Conservation (phyloP, 768 basidiomycete genomes). For the Pleurotus pulmonarius region DNA sequence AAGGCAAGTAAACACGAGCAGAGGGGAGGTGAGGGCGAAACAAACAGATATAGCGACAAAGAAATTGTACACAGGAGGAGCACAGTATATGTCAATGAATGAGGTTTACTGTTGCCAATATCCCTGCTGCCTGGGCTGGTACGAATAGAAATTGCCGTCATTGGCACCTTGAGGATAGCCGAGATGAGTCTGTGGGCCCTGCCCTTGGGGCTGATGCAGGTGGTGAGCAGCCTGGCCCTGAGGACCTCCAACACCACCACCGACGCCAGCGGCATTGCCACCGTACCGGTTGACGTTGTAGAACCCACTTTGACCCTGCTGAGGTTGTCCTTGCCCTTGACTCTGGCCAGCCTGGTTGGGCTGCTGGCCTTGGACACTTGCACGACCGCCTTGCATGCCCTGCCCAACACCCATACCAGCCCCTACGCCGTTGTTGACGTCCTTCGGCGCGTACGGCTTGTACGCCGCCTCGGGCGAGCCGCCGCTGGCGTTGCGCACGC, state of each 20-base stretch:
- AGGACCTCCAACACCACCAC: slow-evolving; percentile 34
- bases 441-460: slow-evolving; percentile 73
- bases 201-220: slow-evolving; percentile 51
- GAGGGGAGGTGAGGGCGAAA: no score
- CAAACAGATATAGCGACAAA: no score
- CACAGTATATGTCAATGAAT: no score
- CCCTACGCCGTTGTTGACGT: slow-evolving; percentile 47
- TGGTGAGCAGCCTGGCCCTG: slow-evolving; percentile 42
- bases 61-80: no score
- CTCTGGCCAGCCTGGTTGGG: slow-evolving; percentile 8
- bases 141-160: slow-evolving; percentile 69
- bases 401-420: slow-evolving; percentile 37
- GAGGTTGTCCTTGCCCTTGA: slow-evolving; percentile 26
- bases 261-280: slow-evolving; percentile 15
- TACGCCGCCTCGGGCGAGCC: slow-evolving; percentile 71
- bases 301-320: slow-evolving; percentile 43
- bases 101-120: slow-evolving; percentile 55
- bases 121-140: slow-evolving; percentile 60
- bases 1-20: no score
- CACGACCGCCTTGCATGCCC: slow-evolving; percentile 4
- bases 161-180: slow-evolving; percentile 63
- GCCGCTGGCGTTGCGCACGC: slow-evolving; percentile 36
- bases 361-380: slow-evolving; percentile 7
- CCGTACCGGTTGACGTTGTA: slow-evolving; percentile 42
- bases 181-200: slow-evolving; percentile 53